Conservation (phyloP, 2,329 filamentous ascomycete genomes). For the Penicillium oxalicum region DNA sequence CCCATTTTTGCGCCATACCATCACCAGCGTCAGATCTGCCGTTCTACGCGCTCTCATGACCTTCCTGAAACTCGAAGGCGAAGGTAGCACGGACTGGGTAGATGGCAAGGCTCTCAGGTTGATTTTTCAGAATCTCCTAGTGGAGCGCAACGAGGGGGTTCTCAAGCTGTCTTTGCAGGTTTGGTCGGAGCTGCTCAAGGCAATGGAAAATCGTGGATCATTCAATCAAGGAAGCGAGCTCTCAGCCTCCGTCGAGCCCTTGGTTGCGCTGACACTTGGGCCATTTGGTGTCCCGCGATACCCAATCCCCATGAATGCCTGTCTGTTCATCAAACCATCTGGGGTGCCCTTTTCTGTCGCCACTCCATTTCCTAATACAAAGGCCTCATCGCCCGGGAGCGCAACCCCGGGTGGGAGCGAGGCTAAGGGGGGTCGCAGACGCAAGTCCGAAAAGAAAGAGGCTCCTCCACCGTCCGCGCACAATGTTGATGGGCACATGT, state of each 20-base stretch:
- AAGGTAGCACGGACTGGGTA: slow-evolving; percentile 80
- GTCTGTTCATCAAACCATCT: slow-evolving; percentile 87
- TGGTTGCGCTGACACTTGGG: slow-evolving; percentile 78
- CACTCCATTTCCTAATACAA: slow-evolving; percentile 31
- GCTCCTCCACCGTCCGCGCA: slow-evolving; percentile 66
- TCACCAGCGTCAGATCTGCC: slow-evolving; percentile 87
- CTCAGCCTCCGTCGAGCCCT: slow-evolving; percentile 65
- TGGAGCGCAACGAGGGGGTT: slow-evolving; percentile 81
- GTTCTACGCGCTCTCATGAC: slow-evolving; percentile 89
- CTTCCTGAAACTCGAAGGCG: slow-evolving; percentile 79
- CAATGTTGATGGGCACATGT: slow-evolving; percentile 96
- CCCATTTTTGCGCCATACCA: slow-evolving; percentile 93
- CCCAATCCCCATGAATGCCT: slow-evolving; percentile 84
- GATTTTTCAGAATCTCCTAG: slow-evolving; percentile 89
- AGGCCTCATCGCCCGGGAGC: slow-evolving; percentile 40
- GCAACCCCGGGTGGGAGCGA: slow-evolving; percentile 52
- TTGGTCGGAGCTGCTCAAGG: slow-evolving; percentile 72
- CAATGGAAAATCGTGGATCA: slow-evolving; percentile 56
- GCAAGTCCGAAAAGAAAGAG: slow-evolving; percentile 78
- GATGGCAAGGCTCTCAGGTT: slow-evolving; percentile 82
- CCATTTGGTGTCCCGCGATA: slow-evolving; percentile 88
- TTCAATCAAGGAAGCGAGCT: slow-evolving; percentile 67
- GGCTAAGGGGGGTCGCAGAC: slow-evolving; percentile 59
- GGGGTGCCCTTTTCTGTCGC: slow-evolving; percentile 67
- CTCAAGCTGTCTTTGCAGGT: slow-evolving; percentile 78